Evolutionary conservation across 2,329 filamentous ascomycete genomes (phyloP).

Genomic region (Shiraia sp.): DNA sequence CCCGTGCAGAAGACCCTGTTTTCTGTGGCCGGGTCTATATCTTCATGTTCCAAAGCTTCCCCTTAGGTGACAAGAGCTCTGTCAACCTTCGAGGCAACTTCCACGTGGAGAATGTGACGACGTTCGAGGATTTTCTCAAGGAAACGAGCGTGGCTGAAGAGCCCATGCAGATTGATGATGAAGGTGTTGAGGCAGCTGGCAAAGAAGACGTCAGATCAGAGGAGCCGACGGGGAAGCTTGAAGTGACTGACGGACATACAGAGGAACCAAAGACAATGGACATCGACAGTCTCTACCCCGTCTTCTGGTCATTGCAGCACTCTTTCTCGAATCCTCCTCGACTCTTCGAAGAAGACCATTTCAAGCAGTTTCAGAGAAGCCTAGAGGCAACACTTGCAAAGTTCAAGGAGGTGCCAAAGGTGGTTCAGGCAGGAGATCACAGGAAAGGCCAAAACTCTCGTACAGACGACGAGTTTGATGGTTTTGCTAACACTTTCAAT

Average conservation of each 20-base stretch:
- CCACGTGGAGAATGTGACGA: conserved; percentile 91
- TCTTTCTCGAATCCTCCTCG: conserved; percentile 88
- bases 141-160: conserved; percentile 47
- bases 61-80: conserved; percentile 92
- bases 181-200: conserved; percentile 31
- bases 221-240: conserved; percentile 38
- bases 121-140: conserved; percentile 66
- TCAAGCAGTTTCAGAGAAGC: conserved; percentile 66
- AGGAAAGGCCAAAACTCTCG: conserved; percentile 60
- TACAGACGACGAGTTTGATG: conserved; percentile 65
- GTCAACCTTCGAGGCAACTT: conserved; percentile 96
- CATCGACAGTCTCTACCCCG: conserved; percentile 76
- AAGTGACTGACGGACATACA: conserved; percentile 50
- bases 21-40: conserved; percentile 98
- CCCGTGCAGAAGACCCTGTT: conserved; percentile 93
- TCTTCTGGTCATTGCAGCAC: conserved; percentile 93
- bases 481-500: conserved; percentile 78
- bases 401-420: conserved; percentile 72
- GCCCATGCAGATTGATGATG: conserved; percentile 69
- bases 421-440: conserved; percentile 68
- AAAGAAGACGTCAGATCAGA: conserved; percentile 45
- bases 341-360: conserved; percentile 72
- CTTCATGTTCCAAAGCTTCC: conserved; percentile 97
- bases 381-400: conserved; percentile 68
- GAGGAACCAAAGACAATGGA: conserved; percentile 59